Evolutionary conservation across 306 rosid genomes (phyloP).

Genomic region (Fragaria vesca): DNA sequence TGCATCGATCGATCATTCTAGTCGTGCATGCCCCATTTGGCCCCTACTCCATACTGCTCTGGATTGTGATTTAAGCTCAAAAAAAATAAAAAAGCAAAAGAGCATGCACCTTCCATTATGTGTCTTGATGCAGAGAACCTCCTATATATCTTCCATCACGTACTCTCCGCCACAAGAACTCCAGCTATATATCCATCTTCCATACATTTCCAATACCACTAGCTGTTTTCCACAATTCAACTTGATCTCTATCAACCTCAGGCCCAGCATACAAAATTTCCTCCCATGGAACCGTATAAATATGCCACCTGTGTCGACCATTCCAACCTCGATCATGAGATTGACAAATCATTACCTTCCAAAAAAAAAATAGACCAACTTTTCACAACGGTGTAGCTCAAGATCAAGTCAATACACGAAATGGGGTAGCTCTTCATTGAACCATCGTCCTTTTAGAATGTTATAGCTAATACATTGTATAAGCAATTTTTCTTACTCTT

Average conservation of each 20-base stretch:
- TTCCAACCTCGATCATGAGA: slow-evolving; percentile 14
- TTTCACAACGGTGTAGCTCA: too few relatives aligned
- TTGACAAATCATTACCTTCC: slow-evolving; percentile 8
- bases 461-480: too few relatives aligned
- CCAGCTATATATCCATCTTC: not conserved
- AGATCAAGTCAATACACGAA: too few relatives aligned
- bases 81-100: not conserved
- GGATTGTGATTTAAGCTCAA: not conserved
- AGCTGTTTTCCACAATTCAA: not conserved
- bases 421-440: too few relatives aligned
- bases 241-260: slow-evolving; percentile 16
- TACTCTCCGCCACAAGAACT: slow-evolving; percentile 12
- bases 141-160: not conserved
- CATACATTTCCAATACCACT: not conserved
- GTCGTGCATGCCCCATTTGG: not conserved
- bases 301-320: not conserved
- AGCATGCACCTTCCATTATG: slow-evolving; percentile 6
- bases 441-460: too few relatives aligned
- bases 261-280: slow-evolving; percentile 5
- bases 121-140: slow-evolving; percentile 30
- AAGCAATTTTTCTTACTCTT: too few relatives aligned
- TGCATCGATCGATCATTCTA: not conserved
- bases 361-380: too few relatives aligned
- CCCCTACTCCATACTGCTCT: not conserved
- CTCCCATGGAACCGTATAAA: not conserved